Evolutionary conservation across 352 stramenopile genomes (phyloP), one percentile per base, ranked within the genome.

Genomic region (Pythium insidiosum): DNA sequence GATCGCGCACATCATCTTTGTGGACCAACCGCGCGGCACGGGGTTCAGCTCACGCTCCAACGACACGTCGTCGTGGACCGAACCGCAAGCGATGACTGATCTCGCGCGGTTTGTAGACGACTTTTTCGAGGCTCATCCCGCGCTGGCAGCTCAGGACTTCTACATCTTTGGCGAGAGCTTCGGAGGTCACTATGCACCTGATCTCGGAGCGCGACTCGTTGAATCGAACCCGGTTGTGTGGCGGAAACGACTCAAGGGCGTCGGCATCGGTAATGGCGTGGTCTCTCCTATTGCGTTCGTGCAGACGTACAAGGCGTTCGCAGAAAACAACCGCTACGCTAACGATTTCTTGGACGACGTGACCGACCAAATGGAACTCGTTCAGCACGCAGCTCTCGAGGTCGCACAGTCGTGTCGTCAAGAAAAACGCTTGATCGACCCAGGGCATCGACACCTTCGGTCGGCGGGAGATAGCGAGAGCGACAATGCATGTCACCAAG

Each of bases 101-200:
- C 64, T 90, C 30, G 50, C 44, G n/a, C 25, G 19, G 5, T 87
- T 89, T 38, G 43, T 91, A 5, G 43, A 66, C 4, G 43, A 46
- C 20, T 91, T 93, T 50, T 88, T 79, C 41, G 18, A 48, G 1
- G 43, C 54, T 10, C 60, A 88, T 31, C 25, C 37, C 13, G 44
- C 61, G 7, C 57, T 89, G 10, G 58, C 43, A 34, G 21, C 18
- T 13, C 73, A 68, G 24, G 66, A 79, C 47, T 78, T 99, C 10
- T 98, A 95, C 58, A 67, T 98, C 29, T 96, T 96, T 34, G 95
- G 95, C 28, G 95, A 99, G 55, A 96, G 75, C 47, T 98, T 97
- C 56, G 90, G 72, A 2, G 95, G 95, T 1, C 90, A 98, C 42
- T 99, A 97, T 52, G 84, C 97, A 16, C 95, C 95, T 1, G 88